phyloP scores from a whole-genome alignment of 108 stramenopile species.

The Nitzschia inconspicua region DNA sequence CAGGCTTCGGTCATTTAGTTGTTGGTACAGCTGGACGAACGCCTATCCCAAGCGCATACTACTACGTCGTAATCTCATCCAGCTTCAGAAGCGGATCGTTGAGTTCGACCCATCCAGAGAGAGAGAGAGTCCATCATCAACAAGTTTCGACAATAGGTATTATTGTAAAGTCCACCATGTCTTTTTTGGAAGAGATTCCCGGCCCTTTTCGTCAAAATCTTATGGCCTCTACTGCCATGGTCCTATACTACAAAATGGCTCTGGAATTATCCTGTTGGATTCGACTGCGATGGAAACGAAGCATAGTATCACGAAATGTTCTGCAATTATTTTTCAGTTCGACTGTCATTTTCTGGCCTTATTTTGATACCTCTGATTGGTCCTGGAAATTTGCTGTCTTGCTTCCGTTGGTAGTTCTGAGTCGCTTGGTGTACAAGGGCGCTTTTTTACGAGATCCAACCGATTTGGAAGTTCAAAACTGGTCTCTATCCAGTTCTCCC shows the following conservation, averaged over 20 bases:
- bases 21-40: no score
- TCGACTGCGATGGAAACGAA: not conserved
- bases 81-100: no score
- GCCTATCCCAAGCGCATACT: no score
- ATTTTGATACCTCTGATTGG: slow-evolving; percentile 57
- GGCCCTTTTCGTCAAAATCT: slow-evolving; percentile 10
- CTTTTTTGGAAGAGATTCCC: no score
- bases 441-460: slow-evolving; percentile 62
- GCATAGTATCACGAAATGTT: slow-evolving; percentile 29
- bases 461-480: slow-evolving; percentile 60
- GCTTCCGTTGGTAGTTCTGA: slow-evolving; percentile 51
- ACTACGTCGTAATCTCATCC: no score
- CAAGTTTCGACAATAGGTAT: no score
- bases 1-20: no score
- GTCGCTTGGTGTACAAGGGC: slow-evolving; percentile 64
- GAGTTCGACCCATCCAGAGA: no score
- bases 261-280: slow-evolving; percentile 20
- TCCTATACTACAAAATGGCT: slow-evolving; percentile 17
- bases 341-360: slow-evolving; percentile 60
- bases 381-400: slow-evolving; percentile 67
- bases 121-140: no score
- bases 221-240: slow-evolving; percentile 13
- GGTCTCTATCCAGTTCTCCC: slow-evolving; percentile 63
- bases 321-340: slow-evolving; percentile 54
- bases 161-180: no score